Percentiles rank a stretch among this genome's conserved stretches.
Conservation (phyloP, 2,329 filamentous ascomycete species). For the Aspergillus chevalieri region DNA sequence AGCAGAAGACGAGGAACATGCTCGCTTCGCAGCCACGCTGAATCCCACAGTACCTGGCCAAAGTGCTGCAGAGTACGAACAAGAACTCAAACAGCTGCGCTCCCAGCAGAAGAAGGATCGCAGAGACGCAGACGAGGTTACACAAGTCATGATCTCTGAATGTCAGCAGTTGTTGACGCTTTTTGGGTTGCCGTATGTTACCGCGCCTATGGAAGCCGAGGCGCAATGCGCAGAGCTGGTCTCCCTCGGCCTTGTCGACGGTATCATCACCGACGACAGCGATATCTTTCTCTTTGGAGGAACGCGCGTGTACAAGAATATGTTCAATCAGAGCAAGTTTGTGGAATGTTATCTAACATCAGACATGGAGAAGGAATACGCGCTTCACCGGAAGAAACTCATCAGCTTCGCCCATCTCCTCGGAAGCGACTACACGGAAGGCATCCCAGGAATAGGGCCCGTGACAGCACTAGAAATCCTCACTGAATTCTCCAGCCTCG, state of each 20-base stretch:
- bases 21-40: constrained; percentile 79
- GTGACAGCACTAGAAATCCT: constrained; percentile 93
- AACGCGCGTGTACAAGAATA: constrained; percentile 96
- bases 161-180: constrained; percentile 84
- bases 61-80: constrained; percentile 74
- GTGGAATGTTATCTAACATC: constrained; percentile 87
- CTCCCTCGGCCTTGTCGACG: constrained; percentile 78
- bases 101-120: constrained; percentile 95
- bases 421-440: constrained; percentile 92
- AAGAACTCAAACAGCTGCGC: constrained; percentile 77
- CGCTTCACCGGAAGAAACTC: constrained; percentile 76
- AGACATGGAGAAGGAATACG: constrained; percentile 85
- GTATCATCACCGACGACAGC: constrained; percentile 94
- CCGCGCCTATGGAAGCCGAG: constrained; percentile 97
- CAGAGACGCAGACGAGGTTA: constrained; percentile 92
- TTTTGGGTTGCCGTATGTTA: constrained; percentile 94
- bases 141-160: constrained; percentile 90
- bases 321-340: constrained; percentile 98
- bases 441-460: constrained; percentile 81
- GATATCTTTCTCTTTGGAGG: constrained; percentile 97
- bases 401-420: constrained; percentile 87
- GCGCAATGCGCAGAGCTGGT: constrained; percentile 95
- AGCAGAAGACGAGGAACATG: constrained; percentile 87
- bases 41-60: constrained; percentile 67
- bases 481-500: constrained; percentile 71